phyloP scores from a whole-genome alignment of 495 filamentous ascomycete genomes.

The Penicillium desertorum region DNA sequence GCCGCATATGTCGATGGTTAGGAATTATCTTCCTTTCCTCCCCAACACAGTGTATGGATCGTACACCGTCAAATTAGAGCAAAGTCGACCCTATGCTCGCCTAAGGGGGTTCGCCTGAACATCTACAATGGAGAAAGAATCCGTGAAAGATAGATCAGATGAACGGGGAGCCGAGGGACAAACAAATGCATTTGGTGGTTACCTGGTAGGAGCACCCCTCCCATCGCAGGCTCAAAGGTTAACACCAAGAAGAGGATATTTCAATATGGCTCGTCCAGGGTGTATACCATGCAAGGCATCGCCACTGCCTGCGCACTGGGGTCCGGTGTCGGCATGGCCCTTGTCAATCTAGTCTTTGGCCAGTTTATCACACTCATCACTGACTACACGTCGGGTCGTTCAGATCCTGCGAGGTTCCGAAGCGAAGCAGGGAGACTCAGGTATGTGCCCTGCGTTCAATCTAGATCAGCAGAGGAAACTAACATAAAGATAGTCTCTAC shows the following conservation, averaged over 20 bases:
- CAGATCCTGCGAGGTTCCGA: conserved; percentile 2
- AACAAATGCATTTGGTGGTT: background rate
- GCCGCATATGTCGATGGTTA: background rate
- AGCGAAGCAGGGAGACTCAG: conserved; percentile 5
- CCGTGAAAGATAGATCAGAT: background rate
- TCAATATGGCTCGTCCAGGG: conserved; percentile 11
- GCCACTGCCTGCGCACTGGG: conserved; percentile 13
- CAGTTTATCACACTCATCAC: conserved; percentile 12
- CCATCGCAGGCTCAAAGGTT: background rate
- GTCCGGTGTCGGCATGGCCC: conserved; percentile 11
- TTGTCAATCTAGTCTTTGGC: conserved; percentile 15
- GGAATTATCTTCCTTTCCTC: background rate
- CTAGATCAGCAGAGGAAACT: background rate
- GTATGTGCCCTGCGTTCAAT: background rate
- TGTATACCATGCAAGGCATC: conserved; percentile 5
- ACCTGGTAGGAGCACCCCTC: background rate
- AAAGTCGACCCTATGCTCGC: background rate
- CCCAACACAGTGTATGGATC: background rate
- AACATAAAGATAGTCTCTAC: conserved; percentile 9
- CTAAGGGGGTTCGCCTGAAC: background rate
- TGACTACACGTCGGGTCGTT: background rate
- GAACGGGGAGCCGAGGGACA: background rate
- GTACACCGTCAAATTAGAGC: background rate
- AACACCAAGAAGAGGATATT: conserved; percentile 8
- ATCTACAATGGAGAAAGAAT: background rate